Evolutionary conservation across 2,329 filamentous ascomycete species (phyloP).

Genomic region (Ceratocystiopsis minuta): DNA sequence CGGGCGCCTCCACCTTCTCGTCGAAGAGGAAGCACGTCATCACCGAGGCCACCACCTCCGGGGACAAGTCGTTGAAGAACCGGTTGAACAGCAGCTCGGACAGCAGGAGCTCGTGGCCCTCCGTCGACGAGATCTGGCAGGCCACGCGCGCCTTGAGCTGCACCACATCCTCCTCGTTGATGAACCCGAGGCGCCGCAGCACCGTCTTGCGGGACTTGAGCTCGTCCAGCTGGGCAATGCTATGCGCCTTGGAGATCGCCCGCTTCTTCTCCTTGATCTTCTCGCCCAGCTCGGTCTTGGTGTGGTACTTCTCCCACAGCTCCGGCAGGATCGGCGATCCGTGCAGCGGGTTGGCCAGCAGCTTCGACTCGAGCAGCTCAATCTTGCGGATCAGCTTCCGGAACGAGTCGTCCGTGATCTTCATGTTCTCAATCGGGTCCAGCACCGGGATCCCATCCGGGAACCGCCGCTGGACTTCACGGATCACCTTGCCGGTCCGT

Average conservation of each 20-base stretch:
- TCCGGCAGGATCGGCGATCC: constrained; percentile 69
- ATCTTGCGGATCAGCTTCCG: constrained; percentile 91
- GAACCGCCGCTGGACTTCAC: constrained; percentile 72
- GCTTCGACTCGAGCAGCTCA: constrained; percentile 79
- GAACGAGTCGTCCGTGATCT: constrained; percentile 79
- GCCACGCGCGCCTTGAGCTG: constrained; percentile 94
- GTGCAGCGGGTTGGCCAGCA: constrained; percentile 80
- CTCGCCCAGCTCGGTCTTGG: constrained; percentile 56
- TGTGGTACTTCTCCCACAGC: constrained; percentile 72
- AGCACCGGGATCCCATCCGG: constrained; percentile 78
- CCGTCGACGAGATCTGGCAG: constrained; percentile 84
- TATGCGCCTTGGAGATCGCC: constrained; percentile 67
- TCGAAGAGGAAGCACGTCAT: constrained; percentile 95
- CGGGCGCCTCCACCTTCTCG: constrained; percentile 69
- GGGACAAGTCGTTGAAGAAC: constrained; percentile 90
- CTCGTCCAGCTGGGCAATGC: constrained; percentile 85
- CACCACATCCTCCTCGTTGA: constrained; percentile 88
- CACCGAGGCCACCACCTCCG: constrained; percentile 71
- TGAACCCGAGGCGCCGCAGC: constrained; percentile 81
- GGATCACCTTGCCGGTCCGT: constrained; percentile 50
- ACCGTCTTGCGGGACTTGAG: constrained; percentile 93
- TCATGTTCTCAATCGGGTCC: constrained; percentile 93
- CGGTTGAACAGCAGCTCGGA: constrained; percentile 89
- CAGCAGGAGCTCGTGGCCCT: constrained; percentile 81
- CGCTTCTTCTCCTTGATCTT: constrained; percentile 82